Percentiles rank a stretch among this genome's conserved stretches.
phyloP scores from a whole-genome alignment of 257 asterid genomes.

The Capsicum chinense region DNA sequence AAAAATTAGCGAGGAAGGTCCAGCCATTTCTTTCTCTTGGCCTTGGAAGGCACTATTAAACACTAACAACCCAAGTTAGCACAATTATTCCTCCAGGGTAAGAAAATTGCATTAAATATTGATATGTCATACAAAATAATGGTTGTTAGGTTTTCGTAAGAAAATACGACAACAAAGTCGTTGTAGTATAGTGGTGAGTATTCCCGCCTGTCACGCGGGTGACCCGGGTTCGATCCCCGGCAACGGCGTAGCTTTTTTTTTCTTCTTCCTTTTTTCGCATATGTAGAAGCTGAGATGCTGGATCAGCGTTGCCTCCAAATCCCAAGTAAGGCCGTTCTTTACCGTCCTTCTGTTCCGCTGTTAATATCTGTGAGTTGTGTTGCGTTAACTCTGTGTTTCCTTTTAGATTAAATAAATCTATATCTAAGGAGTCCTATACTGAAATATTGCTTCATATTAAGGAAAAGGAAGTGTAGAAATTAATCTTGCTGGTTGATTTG shows the following conservation, averaged over 20 bases:
- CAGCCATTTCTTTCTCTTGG: no score
- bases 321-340: slow-evolving; percentile 82
- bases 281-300: slow-evolving; percentile 63
- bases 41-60: no score
- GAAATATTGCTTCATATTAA: slow-evolving; percentile 31
- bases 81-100: no score
- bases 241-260: slow-evolving; percentile 29
- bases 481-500: slow-evolving; percentile 9
- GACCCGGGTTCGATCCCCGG: slow-evolving; percentile 99
- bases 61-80: no score
- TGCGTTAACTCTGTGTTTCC: not conserved
- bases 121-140: no score
- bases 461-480: not conserved
- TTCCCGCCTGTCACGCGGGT: slow-evolving; percentile 98
- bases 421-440: not conserved
- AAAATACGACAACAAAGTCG: slow-evolving; percentile 30
- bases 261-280: no score
- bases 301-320: slow-evolving; percentile 86
- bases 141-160: no score
- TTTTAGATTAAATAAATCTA: not conserved
- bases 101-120: no score
- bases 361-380: slow-evolving; percentile 74
- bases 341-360: slow-evolving; percentile 87
- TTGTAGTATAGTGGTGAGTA: slow-evolving; percentile 99
- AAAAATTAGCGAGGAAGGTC: no score